Conservation (phyloP, 306 rosid genomes). For the Cucurbita argyrosperma region DNA sequence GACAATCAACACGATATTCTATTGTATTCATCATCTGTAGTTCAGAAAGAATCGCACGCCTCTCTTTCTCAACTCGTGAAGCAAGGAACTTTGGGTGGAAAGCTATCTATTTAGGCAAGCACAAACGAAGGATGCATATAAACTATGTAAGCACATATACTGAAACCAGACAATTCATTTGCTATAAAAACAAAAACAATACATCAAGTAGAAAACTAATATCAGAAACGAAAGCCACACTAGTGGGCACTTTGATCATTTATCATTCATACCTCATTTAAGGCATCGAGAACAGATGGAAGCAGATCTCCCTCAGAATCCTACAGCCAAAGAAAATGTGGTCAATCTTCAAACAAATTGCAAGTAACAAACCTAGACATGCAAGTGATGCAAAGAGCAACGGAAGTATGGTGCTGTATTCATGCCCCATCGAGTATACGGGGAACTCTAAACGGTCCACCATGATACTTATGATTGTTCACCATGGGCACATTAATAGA, state of each 20-base stretch:
- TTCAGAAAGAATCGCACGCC: conserved; percentile 95
- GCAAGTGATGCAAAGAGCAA: not conserved
- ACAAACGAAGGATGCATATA: conserved; percentile 16
- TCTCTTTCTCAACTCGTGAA: conserved; percentile 92
- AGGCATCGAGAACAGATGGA: conserved; percentile 84
- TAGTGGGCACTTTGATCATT: not conserved
- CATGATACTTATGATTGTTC: not conserved
- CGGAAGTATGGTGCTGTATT: not conserved
- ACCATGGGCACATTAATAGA: not conserved
- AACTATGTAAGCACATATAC: not conserved
- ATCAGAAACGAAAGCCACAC: not conserved
- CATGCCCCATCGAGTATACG: not conserved
- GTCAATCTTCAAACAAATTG: conserved; percentile 6
- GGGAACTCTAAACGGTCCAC: not conserved
- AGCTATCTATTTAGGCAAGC: conserved; percentile 47
- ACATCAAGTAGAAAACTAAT: not conserved
- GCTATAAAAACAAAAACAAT: not conserved
- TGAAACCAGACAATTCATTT: not conserved
- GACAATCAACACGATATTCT: conserved; percentile 97
- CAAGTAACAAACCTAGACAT: not conserved
- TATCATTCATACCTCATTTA: conserved; percentile 66
- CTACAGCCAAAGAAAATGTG: conserved; percentile 21
- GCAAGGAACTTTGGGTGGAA: conserved; percentile 94
- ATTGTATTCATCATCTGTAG: conserved; percentile 98
- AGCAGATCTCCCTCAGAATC: conserved; percentile 91